Base-by-base conservation (phyloP, 148 eudicot species). In the Spergularia marina region DNA sequence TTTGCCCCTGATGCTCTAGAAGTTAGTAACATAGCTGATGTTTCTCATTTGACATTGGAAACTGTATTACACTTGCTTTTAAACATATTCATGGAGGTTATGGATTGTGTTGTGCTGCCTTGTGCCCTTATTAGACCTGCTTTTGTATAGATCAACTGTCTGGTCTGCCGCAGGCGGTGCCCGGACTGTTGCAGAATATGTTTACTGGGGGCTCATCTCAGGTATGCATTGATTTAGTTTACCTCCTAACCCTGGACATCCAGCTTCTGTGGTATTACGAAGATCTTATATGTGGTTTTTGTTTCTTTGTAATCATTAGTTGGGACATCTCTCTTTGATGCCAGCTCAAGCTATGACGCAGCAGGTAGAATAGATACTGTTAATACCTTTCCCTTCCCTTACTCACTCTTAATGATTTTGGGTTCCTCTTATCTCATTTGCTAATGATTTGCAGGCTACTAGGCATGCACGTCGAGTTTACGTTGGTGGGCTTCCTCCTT, bases 401-500 rank as follows among this genome's bases (percentile, higher is more conserved):
- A 4, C 41, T 18, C 17, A 30, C 34, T 13, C 53, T 62, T 39
- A 13, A 59, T 64, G 51, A 51, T 65, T 68, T 68, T 56, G 13
- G 14, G 20, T 30, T 54, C 65, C 17, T 52, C 11, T 25, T 60
- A n/a, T 49, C 63, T 53, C 17, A 74, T 62, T 53, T 79, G 58
- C n/a, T 49, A 71, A 62, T 21, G 53, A 23, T 55, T 53, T 56
- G 39, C 80, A 93, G 98, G 98, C 98, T 79, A 93, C 98, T 36
- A 91, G 98, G 85, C 94, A 91, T 91, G 98, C 98, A 68, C 96
- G 98, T 12, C 89, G 97, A 71, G 97, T 93, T 14, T 93, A 93
- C 84, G 98, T 93, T 72, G 98, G 98, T 62, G 98, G 98, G 40
- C 96, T 93, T 73, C 94, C 98, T 73, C 97, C 97, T 59, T 41